Evolutionary conservation across 2,329 filamentous ascomycete genomes (phyloP), one percentile per base, ranked within the genome.

Genomic region (Zymoseptoria ardabiliae): DNA sequence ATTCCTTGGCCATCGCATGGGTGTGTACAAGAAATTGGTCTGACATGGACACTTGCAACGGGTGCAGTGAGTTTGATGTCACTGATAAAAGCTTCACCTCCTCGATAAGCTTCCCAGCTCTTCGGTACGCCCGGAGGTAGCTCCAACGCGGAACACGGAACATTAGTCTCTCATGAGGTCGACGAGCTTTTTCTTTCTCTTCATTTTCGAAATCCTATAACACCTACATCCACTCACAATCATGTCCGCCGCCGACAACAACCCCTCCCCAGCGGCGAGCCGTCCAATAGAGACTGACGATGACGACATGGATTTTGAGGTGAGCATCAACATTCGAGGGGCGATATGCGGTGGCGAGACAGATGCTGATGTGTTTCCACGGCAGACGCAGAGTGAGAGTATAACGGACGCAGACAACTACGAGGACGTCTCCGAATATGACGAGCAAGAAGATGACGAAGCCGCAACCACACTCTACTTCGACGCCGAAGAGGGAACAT

Each of bases 221-320:
- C 35, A 17, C 35, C 35, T 45, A 45, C 35, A 17, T 17, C 17
- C 35, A 45, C 4, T 6, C 17, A 5, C 35, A n/a, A 17, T 13
- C 13, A 45, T 45, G 35, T 45, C 35, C 17, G 35, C 35, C 35
- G 35, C 35, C 10, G 35, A 45, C 6, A n/a, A 45, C 6, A n/a
- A 13, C n/a, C 35, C 35, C 13, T 45, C 35, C 17, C 17, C 35
- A 17, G 35, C 35, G 13, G 35, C 17, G 35, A n/a, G 35, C 17
- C 35, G 35, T 45, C 35, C 4, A 6, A 13, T n/a, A 17, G 35
- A 45, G 35, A 60, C 59, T n/a, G 66, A 67, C 65, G 76, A 78
- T 73, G 78, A 82, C 72, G 79, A 81, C 70, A 79, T 80, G 75
- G 79, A 81, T 63, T 79, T 77, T 71, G 73, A 79, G 66, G 69